Base-by-base conservation (phyloP, 2,329 filamentous ascomycete species). In the Didymosphaeria variabile region DNA sequence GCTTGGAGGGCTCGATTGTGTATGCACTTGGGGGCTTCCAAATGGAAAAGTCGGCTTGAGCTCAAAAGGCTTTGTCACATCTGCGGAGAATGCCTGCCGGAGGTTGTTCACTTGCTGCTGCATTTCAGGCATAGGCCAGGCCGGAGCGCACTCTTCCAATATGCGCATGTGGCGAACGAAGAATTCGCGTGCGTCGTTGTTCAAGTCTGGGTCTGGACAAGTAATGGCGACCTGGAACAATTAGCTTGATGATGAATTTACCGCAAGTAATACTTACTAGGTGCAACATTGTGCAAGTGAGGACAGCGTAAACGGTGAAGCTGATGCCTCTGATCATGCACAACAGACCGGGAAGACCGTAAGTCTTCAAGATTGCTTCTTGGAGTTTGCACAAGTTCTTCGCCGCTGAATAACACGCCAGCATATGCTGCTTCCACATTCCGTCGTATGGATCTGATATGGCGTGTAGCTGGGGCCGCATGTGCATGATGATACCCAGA, bases 111-210 rank as follows among this genome's bases (percentile, higher is more conserved):
- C 93, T 77, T 97, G 93, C 56, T 89, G 90, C 75, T 96, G 90
- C 80, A 97, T 91, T 70, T 97, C 94, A 2, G 91, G 90, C 86
- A 96, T 93, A 1, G 92, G 91, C 91, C 92, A 96, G 5, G 89
- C 88, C 9, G 86, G 85, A 74, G 92, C 91, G 69, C 93, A 95
- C 66, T 88, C 90, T 77, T 98, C 94, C 60, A 98, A 83, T 40
- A 98, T 90, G 58, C 94, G 89, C 94, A 98, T 97, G 71, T 97
- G 94, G 51, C 94, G 87, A 2, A 92, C 91, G 72, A 98, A 98
- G 75, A 91, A 98, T 63, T 94, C 91, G 34, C 92, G 87, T 6
- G 94, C 92, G 76, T 97, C 93, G 0, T 85, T 83, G 74, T 95
- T 94, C 59, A 97, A 86, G 42, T 95, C 91, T 1, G 93, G 91